Percentiles rank a stretch among this genome's conserved stretches.
phyloP scores from a whole-genome alignment of 139 green algal genomes.

The Volvox africanus region DNA sequence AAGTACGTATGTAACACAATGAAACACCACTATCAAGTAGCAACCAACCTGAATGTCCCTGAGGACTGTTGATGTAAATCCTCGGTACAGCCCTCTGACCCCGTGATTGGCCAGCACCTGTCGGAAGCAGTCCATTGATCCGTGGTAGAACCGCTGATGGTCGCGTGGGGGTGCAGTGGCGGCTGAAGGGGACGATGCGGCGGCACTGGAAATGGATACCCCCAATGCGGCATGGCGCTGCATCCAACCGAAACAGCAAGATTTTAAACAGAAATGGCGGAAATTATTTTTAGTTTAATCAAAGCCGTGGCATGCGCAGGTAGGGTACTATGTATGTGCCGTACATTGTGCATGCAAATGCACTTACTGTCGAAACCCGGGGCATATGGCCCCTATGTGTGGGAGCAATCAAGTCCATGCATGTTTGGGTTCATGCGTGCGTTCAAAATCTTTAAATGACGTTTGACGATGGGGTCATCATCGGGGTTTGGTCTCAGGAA shows the following conservation, averaged over 20 bases:
- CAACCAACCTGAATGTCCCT: conserved; percentile 55
- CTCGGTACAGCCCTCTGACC: conserved; percentile 60
- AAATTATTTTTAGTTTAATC: no score
- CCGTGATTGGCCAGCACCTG: conserved; percentile 59
- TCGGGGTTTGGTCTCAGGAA: no score
- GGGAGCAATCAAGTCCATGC: no score
- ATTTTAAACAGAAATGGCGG: no score
- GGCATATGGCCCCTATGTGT: no score
- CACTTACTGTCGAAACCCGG: no score
- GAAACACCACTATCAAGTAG: neutral
- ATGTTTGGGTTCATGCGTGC: no score
- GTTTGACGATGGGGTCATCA: no score
- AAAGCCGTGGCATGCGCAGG: no score
- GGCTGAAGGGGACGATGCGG: neutral
- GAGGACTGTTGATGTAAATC: conserved; percentile 58
- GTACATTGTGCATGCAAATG: no score
- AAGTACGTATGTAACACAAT: neutral
- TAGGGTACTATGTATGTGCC: no score
- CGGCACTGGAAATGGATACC: neutral
- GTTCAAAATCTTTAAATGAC: no score
- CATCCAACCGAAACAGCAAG: neutral
- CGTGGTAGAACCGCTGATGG: conserved; percentile 58
- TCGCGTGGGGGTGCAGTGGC: neutral
- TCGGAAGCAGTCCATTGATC: conserved; percentile 61
- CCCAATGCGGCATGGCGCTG: conserved; percentile 37